phyloP scores from a whole-genome alignment of 768 basidiomycete species.

The Tephrocybe sp. region DNA sequence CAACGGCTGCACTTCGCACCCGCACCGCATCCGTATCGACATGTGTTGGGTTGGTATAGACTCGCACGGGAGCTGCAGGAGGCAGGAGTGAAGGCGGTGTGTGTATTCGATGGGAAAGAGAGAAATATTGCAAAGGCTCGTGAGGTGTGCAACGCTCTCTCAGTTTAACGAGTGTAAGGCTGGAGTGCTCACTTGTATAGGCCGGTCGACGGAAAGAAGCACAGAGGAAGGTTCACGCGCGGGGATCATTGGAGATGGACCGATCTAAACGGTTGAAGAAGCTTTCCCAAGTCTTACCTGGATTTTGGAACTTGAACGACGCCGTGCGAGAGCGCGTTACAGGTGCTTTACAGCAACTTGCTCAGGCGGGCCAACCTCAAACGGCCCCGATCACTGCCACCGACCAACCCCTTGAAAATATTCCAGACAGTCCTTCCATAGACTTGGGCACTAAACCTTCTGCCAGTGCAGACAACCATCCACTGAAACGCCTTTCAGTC shows the following conservation, averaged over 20 bases:
- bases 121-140: slow-evolving; percentile 64
- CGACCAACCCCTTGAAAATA: not conserved
- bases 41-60: slow-evolving; percentile 78
- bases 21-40: slow-evolving; percentile 59
- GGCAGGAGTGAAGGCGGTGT: slow-evolving; percentile 56
- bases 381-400: not conserved
- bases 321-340: slow-evolving; percentile 25
- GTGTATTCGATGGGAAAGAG: slow-evolving; percentile 77
- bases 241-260: slow-evolving; percentile 56
- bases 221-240: slow-evolving; percentile 44
- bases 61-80: slow-evolving; percentile 62
- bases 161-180: not conserved
- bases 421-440: not conserved
- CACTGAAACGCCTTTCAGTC: not conserved
- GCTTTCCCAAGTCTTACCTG: slow-evolving; percentile 36
- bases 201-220: slow-evolving; percentile 51
- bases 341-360: slow-evolving; percentile 10
- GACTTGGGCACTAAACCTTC: not conserved
- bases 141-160: slow-evolving; percentile 52
- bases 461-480: not conserved
- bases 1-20: slow-evolving; percentile 77
- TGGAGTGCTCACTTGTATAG: slow-evolving; percentile 29
- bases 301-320: slow-evolving; percentile 32
- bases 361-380: not conserved
- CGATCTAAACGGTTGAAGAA: slow-evolving; percentile 53